These are phyloP conservation scores for Telopea speciosissima DNA, from an alignment of 177 flowering plant species.

Conservation along the genomic window DNA sequence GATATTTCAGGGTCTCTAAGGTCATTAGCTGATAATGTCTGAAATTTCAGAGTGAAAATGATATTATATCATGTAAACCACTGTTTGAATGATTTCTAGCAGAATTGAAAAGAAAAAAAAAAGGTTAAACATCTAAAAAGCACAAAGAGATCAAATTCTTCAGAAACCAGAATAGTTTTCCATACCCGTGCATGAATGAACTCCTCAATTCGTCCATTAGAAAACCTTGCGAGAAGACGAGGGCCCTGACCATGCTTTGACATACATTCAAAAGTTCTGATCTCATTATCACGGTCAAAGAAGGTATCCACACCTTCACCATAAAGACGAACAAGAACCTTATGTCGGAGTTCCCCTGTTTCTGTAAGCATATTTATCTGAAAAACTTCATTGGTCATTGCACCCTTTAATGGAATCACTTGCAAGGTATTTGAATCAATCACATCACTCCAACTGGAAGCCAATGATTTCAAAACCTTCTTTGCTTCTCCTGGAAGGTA, in stretches of 20 bases:
- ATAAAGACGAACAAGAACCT: background rate
- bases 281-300: background rate
- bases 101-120: too few species aligned
- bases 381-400: conserved; percentile 1
- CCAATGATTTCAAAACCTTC: background rate
- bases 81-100: too few species aligned
- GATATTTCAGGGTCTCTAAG: background rate
- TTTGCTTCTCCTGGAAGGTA: background rate
- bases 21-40: background rate
- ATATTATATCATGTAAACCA: too few species aligned
- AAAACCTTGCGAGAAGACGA: background rate
- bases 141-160: too few species aligned
- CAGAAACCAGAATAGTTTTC: too few species aligned
- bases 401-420: conserved; percentile 1
- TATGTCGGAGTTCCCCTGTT: background rate
- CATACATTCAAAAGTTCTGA: background rate
- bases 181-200: conserved; percentile 1
- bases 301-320: background rate
- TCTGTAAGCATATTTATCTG: background rate
- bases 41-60: background rate
- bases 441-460: background rate
- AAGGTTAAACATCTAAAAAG: too few species aligned
- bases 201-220: background rate
- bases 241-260: conserved; percentile 3
- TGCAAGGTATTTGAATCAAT: background rate